A percentile compares a stretch with the other conserved stretches of the same genome.
Evolutionary conservation across 2,329 filamentous ascomycete genomes (phyloP).

Genomic region (Elsinoe arachidis): DNA sequence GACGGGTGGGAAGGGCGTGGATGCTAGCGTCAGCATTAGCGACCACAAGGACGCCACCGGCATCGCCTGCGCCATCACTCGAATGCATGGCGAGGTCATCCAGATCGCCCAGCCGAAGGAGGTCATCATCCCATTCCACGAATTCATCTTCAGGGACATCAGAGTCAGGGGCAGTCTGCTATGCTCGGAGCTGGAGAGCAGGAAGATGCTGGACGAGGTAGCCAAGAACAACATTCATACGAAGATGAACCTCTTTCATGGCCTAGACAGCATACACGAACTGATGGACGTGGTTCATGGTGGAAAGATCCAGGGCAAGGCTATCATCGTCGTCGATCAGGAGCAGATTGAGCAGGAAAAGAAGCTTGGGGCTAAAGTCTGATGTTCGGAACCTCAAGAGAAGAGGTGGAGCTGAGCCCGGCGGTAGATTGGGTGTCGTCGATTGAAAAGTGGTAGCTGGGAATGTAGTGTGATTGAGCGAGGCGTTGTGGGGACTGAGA

Average conservation of each 20-base stretch:
- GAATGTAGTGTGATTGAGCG: not conserved
- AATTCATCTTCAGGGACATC: conserved; percentile 48
- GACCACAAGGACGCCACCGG: conserved; percentile 45
- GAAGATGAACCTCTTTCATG: conserved; percentile 44
- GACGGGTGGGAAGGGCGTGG: conserved; percentile 43
- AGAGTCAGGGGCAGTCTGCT: conserved; percentile 37
- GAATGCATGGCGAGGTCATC: conserved; percentile 50
- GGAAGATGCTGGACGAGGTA: conserved; percentile 28
- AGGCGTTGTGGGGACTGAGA: not conserved
- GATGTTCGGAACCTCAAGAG: not conserved
- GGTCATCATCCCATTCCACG: conserved; percentile 34
- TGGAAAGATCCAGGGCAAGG: conserved; percentile 49
- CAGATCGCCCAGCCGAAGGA: conserved; percentile 48
- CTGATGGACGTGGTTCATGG: conserved; percentile 43
- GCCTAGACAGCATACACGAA: conserved; percentile 44
- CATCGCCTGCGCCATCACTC: conserved; percentile 47
- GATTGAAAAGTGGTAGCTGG: not conserved
- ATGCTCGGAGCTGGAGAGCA: conserved; percentile 27
- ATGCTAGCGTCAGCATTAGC: conserved; percentile 47
- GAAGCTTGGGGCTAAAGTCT: conserved; percentile 29
- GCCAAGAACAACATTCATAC: conserved; percentile 38
- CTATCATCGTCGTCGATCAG: conserved; percentile 44
- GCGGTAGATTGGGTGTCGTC: not conserved
- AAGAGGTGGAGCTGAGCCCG: not conserved
- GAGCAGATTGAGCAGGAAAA: conserved; percentile 40